These are phyloP conservation scores for Colletotrichum scovillei DNA, from an alignment of 2,329 filamentous ascomycete species.

Conservation along the genomic window DNA sequence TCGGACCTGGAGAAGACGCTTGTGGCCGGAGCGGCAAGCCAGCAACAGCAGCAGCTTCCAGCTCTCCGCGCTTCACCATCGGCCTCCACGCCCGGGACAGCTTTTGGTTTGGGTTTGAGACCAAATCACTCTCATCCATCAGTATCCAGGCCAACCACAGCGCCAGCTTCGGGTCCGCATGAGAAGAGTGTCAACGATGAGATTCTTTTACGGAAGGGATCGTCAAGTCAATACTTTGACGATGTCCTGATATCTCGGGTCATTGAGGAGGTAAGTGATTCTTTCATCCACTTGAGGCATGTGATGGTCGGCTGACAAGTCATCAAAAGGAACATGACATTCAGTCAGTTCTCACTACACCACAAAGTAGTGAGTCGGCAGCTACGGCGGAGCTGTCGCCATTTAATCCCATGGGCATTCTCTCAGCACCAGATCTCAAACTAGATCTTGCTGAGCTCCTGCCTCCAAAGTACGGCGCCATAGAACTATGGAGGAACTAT, in stretches of 20 bases:
- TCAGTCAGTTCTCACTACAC: constrained; percentile 37
- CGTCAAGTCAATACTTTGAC: constrained; percentile 50
- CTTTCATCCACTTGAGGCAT: not conserved
- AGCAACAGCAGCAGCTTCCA: not conserved
- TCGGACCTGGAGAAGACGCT: constrained; percentile 47
- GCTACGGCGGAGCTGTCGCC: constrained; percentile 35
- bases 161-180: not conserved
- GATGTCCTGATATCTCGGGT: constrained; percentile 49
- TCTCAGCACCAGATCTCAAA: constrained; percentile 41
- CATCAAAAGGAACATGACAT: constrained; percentile 36
- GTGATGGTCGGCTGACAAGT: not conserved
- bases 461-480: constrained; percentile 41
- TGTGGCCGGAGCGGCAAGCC: constrained; percentile 6
- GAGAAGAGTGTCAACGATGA: constrained; percentile 35
- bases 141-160: not conserved
- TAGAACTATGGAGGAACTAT: constrained; percentile 46
- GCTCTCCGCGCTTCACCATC: not conserved
- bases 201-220: constrained; percentile 46
- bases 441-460: constrained; percentile 37
- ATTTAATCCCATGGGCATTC: constrained; percentile 47
- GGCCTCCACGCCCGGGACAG: not conserved
- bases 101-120: not conserved
- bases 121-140: not conserved
- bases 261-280: constrained; percentile 44
- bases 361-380: constrained; percentile 7